phyloP scores from a whole-genome alignment of 345 rosid species.

The Punica granatum region DNA sequence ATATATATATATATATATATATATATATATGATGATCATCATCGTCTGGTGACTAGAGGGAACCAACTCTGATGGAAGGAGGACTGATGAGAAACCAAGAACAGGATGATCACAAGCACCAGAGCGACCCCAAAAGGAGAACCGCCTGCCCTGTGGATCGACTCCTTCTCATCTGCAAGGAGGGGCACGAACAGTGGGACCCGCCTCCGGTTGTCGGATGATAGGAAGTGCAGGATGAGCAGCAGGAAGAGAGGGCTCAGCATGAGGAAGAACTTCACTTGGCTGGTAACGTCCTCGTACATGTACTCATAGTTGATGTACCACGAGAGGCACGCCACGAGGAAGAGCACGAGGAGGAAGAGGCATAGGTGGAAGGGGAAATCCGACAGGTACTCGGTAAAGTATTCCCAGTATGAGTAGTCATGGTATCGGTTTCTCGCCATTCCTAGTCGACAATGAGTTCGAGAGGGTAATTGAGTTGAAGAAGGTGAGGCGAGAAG shows the following conservation, averaged over 20 bases:
- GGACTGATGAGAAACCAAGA: conserved; percentile 51
- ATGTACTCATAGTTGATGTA: conserved; percentile 38
- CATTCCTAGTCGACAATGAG: conserved; percentile 11
- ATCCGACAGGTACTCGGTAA: conserved; percentile 18
- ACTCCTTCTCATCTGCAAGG: conserved; percentile 33
- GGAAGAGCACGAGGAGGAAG: conserved; percentile 28
- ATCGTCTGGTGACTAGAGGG: conserved; percentile 24
- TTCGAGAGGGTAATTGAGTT: background rate
- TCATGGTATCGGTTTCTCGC: conserved; percentile 17
- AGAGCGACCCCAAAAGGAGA: conserved; percentile 55
- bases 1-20: background rate
- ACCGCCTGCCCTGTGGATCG: conserved; percentile 49
- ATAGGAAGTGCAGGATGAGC: conserved; percentile 30
- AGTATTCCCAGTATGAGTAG: conserved; percentile 21
- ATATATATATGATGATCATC: background rate
- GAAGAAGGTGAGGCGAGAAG: background rate
- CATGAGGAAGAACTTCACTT: conserved; percentile 39
- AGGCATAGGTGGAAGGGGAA: conserved; percentile 37
- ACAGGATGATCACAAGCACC: conserved; percentile 42
- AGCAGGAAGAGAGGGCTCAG: conserved; percentile 39
- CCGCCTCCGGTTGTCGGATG: conserved; percentile 7
- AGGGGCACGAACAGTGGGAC: conserved; percentile 10
- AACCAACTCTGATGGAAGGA: conserved; percentile 51
- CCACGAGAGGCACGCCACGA: conserved; percentile 36
- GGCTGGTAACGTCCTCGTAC: conserved; percentile 33